Evolutionary conservation across 108 stramenopile genomes (phyloP).

Genomic region (Conticribra guillardii): DNA sequence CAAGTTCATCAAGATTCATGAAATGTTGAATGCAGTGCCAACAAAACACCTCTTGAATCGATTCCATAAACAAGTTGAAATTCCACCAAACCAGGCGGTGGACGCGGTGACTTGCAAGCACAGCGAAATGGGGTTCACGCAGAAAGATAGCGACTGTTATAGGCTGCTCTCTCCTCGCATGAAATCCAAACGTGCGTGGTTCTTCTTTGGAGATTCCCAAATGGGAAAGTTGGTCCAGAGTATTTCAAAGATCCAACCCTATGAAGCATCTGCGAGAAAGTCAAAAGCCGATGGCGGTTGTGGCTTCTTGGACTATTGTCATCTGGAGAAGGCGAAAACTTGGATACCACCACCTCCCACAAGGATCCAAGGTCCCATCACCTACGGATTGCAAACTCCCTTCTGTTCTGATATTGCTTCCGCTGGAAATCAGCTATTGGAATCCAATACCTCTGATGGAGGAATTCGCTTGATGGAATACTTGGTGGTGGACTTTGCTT

Average conservation of each 20-base stretch:
- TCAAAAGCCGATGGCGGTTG: not conserved
- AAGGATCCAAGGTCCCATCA: slow-evolving; percentile 19
- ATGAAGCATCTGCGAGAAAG: not conserved
- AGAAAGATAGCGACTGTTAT: not conserved
- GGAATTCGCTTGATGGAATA: slow-evolving; percentile 28
- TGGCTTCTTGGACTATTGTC: not conserved
- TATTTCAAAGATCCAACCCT: not conserved
- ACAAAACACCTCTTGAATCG: no score
- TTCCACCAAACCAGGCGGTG: no score
- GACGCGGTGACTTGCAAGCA: no score
- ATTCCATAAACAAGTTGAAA: no score
- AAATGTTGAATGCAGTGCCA: no score
- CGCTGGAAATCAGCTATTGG: slow-evolving; percentile 19
- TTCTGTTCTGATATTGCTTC: slow-evolving; percentile 30
- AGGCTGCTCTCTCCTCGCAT: not conserved
- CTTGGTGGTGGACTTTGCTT: slow-evolving; percentile 37
- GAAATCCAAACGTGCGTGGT: not conserved
- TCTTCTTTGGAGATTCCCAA: not conserved
- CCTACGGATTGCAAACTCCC: slow-evolving; percentile 7
- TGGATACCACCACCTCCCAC: not conserved
- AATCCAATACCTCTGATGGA: no score
- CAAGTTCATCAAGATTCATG: no score
- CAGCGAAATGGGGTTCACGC: no score
- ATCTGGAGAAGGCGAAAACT: not conserved
- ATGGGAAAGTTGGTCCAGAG: not conserved